Conservation (phyloP, 2,329 filamentous ascomycete species). For the Claviceps purpurea region DNA sequence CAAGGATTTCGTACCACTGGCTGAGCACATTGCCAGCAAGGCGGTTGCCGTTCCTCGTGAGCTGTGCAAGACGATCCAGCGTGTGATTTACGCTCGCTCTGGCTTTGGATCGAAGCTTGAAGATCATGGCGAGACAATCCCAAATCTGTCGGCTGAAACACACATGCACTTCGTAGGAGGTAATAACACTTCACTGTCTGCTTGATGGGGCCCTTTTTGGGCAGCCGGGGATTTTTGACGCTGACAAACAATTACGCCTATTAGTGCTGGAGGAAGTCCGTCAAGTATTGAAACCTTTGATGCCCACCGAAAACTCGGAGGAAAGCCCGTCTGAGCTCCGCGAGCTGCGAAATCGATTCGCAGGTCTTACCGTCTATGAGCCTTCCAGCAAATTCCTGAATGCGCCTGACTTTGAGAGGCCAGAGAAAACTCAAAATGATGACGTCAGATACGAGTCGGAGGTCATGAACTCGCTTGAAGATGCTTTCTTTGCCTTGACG, state of each 20-base stretch:
- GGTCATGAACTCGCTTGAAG: constrained; percentile 10
- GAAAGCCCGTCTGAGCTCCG: not conserved
- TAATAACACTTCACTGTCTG: constrained; percentile 19
- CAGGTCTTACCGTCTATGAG: constrained; percentile 21
- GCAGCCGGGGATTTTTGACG: not conserved
- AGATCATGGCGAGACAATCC: constrained; percentile 6
- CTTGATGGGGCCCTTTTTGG: not conserved
- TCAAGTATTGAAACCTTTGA: constrained; percentile 14
- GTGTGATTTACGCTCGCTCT: constrained; percentile 22
- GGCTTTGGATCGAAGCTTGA: constrained; percentile 13
- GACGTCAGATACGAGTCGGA: constrained; percentile 19
- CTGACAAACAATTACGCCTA: constrained; percentile 6
- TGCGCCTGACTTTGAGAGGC: constrained; percentile 12
- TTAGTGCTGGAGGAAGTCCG: constrained; percentile 21
- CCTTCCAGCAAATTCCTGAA: constrained; percentile 23
- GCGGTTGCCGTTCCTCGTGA: constrained; percentile 15
- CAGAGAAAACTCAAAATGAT: constrained; percentile 1
- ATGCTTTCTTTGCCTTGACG: constrained; percentile 15
- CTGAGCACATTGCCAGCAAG: constrained; percentile 11
- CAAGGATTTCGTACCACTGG: constrained; percentile 24
- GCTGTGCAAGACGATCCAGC: constrained; percentile 19
- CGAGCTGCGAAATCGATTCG: constrained; percentile 20
- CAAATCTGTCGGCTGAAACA: constrained; percentile 11
- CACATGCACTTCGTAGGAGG: not conserved
- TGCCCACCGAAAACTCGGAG: constrained; percentile 1